Percentiles rank a stretch among this genome's conserved stretches.
Conservation (phyloP, 1,284 basidiomycete species). For the Rhodotorula glutinis region DNA sequence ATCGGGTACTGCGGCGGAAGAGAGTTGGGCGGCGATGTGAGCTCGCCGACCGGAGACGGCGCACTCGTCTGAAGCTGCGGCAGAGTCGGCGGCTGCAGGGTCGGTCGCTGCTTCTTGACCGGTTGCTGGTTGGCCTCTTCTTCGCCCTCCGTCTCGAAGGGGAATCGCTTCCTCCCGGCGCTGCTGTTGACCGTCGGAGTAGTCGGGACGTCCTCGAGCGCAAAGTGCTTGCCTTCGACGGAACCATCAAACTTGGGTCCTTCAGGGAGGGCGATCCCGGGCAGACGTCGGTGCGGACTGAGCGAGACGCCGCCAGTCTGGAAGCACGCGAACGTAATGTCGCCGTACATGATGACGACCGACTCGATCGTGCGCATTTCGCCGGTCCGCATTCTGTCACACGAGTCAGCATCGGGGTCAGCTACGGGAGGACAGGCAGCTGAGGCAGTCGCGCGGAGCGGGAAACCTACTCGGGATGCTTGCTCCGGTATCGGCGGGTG, state of each 20-base stretch:
- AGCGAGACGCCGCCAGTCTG: slow-evolving; percentile 40
- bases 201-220: slow-evolving; percentile 31
- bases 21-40: neutral
- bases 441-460: no score
- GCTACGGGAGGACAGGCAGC: no score
- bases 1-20: no score
- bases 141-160: neutral
- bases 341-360: slow-evolving; percentile 42
- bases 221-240: slow-evolving; percentile 9
- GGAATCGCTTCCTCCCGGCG: neutral
- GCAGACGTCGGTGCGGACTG: slow-evolving; percentile 18
- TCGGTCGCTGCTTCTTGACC: neutral
- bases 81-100: neutral
- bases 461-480: slow-evolving; percentile 56
- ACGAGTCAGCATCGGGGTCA: no score
- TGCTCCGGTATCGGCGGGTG: slow-evolving; percentile 82
- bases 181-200: slow-evolving; percentile 10
- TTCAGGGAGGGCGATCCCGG: slow-evolving; percentile 14
- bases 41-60: neutral
- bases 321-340: slow-evolving; percentile 43
- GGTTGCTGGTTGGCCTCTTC: neutral
- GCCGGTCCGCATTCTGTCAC: slow-evolving; percentile 34
- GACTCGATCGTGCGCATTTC: slow-evolving; percentile 41
- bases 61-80: slow-evolving; percentile 5
- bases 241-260: neutral